Conservation (phyloP, 192 early-diverging fungal genomes). For the Jimgerdemannia lactiflua region DNA sequence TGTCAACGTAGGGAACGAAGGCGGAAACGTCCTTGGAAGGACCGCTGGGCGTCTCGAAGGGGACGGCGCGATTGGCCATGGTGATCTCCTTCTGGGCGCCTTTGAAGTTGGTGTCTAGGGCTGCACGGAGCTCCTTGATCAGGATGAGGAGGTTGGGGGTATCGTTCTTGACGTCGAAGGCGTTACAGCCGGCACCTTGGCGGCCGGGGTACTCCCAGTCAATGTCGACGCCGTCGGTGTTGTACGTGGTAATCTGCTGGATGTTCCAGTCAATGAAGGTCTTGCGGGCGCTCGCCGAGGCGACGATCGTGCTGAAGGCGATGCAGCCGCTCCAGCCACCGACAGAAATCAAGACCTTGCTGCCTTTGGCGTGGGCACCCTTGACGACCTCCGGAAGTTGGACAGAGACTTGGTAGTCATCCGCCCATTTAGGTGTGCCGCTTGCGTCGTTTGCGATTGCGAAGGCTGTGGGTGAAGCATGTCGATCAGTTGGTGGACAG, state of each 20-base stretch:
- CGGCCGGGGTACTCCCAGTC: slow-evolving; percentile 66
- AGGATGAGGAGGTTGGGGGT: slow-evolving; percentile 51
- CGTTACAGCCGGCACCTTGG: slow-evolving; percentile 57
- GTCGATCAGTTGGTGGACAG: too few species aligned
- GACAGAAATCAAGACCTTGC: slow-evolving; percentile 58
- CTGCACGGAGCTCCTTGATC: slow-evolving; percentile 47
- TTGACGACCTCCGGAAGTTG: slow-evolving; percentile 41
- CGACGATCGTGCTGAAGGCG: slow-evolving; percentile 54
- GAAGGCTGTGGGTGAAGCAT: slow-evolving; percentile 31
- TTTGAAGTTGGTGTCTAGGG: slow-evolving; percentile 40
- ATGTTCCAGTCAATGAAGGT: slow-evolving; percentile 57
- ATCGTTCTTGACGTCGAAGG: slow-evolving; percentile 40
- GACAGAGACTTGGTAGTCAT: slow-evolving; percentile 19
- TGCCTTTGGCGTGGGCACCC: slow-evolving; percentile 38
- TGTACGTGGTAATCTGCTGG: slow-evolving; percentile 47
- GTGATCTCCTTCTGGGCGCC: slow-evolving; percentile 48
- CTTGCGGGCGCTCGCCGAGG: slow-evolving; percentile 42
- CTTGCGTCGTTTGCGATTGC: slow-evolving; percentile 43
- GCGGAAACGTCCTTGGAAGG: slow-evolving; percentile 45
- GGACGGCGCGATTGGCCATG: slow-evolving; percentile 57
- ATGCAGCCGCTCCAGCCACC: slow-evolving; percentile 81
- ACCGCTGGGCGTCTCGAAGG: slow-evolving; percentile 44
- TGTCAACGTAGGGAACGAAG: slow-evolving; percentile 53
- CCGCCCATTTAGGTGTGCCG: slow-evolving; percentile 32
- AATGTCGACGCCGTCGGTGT: slow-evolving; percentile 61